Base-by-base conservation (phyloP, 75 land plant species). In the Larix kaempferi region DNA sequence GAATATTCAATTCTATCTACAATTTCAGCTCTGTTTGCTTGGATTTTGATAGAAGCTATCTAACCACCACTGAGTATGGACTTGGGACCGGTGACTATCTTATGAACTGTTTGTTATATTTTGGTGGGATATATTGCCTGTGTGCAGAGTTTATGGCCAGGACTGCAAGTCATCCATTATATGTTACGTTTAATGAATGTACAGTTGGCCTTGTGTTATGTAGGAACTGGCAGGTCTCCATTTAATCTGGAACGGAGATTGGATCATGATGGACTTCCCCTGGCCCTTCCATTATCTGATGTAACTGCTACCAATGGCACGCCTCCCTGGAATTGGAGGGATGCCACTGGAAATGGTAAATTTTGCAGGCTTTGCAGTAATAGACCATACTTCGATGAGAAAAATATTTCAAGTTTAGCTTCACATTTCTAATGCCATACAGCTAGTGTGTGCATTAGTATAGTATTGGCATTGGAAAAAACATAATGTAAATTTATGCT, bases 251-350 rank as follows among this genome's bases (percentile, higher is more conserved):
- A 84, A 58, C 80, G 85, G 26, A 85, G 77, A 57, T 56, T 82
- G 76, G 86, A 84, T 26, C 71, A 82, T 73, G 86, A 84, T 3
- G 85, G 80, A 57, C 77, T 83, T 74, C 80, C 79, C 16, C 55
- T 57, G 57, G 71, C 80, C 80, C 54, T 82, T 21, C 80, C 84
- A 22, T 77, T 80, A 27, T 58, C 71, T 61, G 84, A 77, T 59
- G 79, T 35, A 57, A 73, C 77, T 74, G 76, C 60, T 52, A 74
- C 76, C 13, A 84, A 82, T 56, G 86, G 86, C 23, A 58, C 71
- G 49, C 49, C 59, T 12, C 63, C 56, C 19, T 83, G 85, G 85
- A 71, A 61, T 60, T 83, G 80, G 85, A 84, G 85, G 74, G 86
- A 84, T 67, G 54, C 79, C 41, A 59, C 62, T 82, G 78, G 79